Evolutionary conservation across 805 yeast species (phyloP), one percentile per base, ranked within the genome.

Genomic region (Kazachstania psychrophila): DNA sequence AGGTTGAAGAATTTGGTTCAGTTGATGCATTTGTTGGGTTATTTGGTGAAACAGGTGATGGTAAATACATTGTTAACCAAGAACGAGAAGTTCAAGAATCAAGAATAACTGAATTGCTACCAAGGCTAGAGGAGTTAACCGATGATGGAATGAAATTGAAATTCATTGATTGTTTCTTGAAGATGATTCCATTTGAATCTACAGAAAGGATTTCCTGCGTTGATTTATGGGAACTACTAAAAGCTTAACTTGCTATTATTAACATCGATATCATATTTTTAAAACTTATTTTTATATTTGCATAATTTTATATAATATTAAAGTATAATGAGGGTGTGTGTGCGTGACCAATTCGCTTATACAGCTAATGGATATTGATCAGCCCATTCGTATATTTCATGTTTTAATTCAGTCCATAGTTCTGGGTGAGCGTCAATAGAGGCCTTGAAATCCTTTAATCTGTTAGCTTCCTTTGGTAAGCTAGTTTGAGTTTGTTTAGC

Each of bases 381-480:
- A 48, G 95, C 95, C 98, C 98, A 92, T 45, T 69, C 70, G 54
- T 78, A 70, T 50, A 92, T 78, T 69, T 92, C 96, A 37, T 68
- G 64, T 67, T 84, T 86, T 54, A 82, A 69, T 31, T 66, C 65
- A 42, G 66, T 62, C 52, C 88, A 70, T 58, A 78, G 83, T 38
- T 75, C 82, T 45, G 79, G 74, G 46, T 84, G 86, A 45, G 73
- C 72, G 53, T 75, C 72, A 47, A 86, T 77, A 60, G 75, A 75
- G 51, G 79, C 78, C 73, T 89, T 92, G 77, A 87, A 92, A 65
- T 92, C 97, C 73, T 86, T 89, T 62, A 92, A 78, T 69, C 79
- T 87, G 74, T 88, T 88, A 43, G 95, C 95, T 45, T 84, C 95
- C 66, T 75, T 75, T 58, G 97, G 96, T 58, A 89, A 74, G 46